A percentile compares a stretch with the other conserved stretches of the same genome.
Evolutionary conservation across 192 early-diverging fungal genomes (phyloP).

Genomic region (Podila horticola): DNA sequence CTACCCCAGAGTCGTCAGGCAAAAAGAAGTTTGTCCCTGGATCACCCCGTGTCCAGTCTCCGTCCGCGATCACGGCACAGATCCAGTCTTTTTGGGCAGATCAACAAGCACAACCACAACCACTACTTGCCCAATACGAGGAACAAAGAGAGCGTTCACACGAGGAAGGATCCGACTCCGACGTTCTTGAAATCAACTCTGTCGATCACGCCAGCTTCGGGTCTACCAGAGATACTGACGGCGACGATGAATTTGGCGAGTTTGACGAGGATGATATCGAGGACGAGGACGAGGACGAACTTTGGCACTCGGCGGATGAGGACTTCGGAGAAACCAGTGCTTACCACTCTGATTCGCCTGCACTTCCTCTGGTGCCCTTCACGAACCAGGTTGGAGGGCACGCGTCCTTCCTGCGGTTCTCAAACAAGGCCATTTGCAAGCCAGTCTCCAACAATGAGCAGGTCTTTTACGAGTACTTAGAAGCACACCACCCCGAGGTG

Average conservation of each 20-base stretch:
- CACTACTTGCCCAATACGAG: neutral
- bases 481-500: conserved; percentile 72
- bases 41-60: conserved; percentile 39
- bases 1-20: conserved; percentile 30
- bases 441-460: conserved; percentile 87
- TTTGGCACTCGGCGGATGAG: conserved; percentile 46
- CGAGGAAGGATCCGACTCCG: neutral
- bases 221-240: neutral
- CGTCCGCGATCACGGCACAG: conserved; percentile 37
- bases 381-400: conserved; percentile 97
- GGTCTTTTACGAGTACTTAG: conserved; percentile 91
- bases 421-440: conserved; percentile 97
- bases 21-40: conserved; percentile 29
- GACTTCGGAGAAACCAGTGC: conserved; percentile 50
- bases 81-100: conserved; percentile 35
- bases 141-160: neutral
- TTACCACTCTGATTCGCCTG: conserved; percentile 60
- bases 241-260: neutral
- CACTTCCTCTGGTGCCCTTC: conserved; percentile 80
- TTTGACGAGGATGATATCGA: conserved; percentile 14
- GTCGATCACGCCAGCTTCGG: conserved; percentile 6
- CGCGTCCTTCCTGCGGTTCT: conserved; percentile 94
- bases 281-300: conserved; percentile 30
- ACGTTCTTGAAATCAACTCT: neutral
- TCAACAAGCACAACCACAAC: neutral